Evolutionary conservation across 2,329 filamentous ascomycete genomes (phyloP).

Genomic region (Achaetomium macrosporum): DNA sequence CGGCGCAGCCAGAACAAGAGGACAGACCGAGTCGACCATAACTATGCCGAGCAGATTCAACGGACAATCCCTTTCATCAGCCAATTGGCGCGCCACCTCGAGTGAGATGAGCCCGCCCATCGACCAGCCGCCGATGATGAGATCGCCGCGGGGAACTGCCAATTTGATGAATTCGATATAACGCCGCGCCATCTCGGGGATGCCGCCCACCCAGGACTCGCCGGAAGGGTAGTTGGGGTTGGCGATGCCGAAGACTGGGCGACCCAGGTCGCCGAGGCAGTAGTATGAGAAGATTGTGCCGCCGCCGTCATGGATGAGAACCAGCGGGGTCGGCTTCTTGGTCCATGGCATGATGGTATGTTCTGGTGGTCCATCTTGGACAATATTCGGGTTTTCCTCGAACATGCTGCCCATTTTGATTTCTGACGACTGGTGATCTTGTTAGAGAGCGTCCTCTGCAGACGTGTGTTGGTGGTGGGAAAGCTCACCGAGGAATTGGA

Average conservation of each 20-base stretch:
- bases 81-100: slow-evolving; percentile 40
- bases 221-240: slow-evolving; percentile 48
- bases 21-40: slow-evolving; percentile 47
- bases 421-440: neutral
- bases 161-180: slow-evolving; percentile 44
- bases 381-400: slow-evolving; percentile 11
- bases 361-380: slow-evolving; percentile 4
- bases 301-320: slow-evolving; percentile 57
- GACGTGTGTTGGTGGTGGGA: too few relatives aligned
- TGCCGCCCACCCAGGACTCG: slow-evolving; percentile 43
- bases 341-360: neutral
- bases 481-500: too few relatives aligned
- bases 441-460: too few relatives aligned
- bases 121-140: slow-evolving; percentile 53
- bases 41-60: slow-evolving; percentile 45
- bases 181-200: slow-evolving; percentile 48
- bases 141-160: slow-evolving; percentile 31
- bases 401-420: slow-evolving; percentile 17
- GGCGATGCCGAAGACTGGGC: slow-evolving; percentile 47
- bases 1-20: slow-evolving; percentile 8
- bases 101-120: slow-evolving; percentile 48
- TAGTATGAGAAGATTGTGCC: slow-evolving; percentile 55
- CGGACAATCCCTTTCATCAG: slow-evolving; percentile 8
- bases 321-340: slow-evolving; percentile 36
- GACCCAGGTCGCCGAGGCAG: slow-evolving; percentile 43